These are phyloP conservation scores for Chlorociboria aeruginascens DNA, from an alignment of 495 filamentous ascomycete species.

Conservation along the genomic window DNA sequence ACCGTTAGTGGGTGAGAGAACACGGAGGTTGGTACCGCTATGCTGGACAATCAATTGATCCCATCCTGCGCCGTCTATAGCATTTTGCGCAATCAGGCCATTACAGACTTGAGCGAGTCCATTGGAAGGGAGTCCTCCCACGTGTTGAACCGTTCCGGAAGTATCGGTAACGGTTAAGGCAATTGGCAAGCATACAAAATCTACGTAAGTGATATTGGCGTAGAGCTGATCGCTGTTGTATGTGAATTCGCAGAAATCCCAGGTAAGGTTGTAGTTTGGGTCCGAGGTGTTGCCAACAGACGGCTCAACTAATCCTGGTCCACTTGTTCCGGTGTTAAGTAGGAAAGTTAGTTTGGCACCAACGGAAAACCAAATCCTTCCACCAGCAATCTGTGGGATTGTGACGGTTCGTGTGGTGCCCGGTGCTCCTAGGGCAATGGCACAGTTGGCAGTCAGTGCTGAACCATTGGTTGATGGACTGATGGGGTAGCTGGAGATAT, in stretches of 20 bases:
- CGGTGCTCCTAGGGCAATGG: conserved; percentile 48
- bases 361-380: conserved; percentile 55
- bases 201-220: conserved; percentile 63
- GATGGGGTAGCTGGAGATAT: conserved; percentile 34
- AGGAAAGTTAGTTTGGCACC: conserved; percentile 52
- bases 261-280: conserved; percentile 47
- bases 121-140: conserved; percentile 42
- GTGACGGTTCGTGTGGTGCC: conserved; percentile 46
- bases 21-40: conserved; percentile 43
- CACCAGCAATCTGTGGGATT: conserved; percentile 54
- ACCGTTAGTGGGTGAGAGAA: conserved; percentile 54
- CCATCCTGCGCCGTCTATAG: conserved; percentile 50
- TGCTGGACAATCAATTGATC: conserved; percentile 42
- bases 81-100: conserved; percentile 38
- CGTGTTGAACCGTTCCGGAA: conserved; percentile 35
- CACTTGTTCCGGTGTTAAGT: conserved; percentile 43
- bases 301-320: conserved; percentile 58
- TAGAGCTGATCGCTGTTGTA: conserved; percentile 54
- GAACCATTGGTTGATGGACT: conserved; percentile 32
- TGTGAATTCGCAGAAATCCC: conserved; percentile 66
- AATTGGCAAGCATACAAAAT: conserved; percentile 58
- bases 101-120: conserved; percentile 46
- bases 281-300: conserved; percentile 52
- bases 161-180: conserved; percentile 44
- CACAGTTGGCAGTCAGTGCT: conserved; percentile 40